These are phyloP conservation scores for Acer saccharum DNA, from an alignment of 345 rosid genomes.

Conservation along the genomic window DNA sequence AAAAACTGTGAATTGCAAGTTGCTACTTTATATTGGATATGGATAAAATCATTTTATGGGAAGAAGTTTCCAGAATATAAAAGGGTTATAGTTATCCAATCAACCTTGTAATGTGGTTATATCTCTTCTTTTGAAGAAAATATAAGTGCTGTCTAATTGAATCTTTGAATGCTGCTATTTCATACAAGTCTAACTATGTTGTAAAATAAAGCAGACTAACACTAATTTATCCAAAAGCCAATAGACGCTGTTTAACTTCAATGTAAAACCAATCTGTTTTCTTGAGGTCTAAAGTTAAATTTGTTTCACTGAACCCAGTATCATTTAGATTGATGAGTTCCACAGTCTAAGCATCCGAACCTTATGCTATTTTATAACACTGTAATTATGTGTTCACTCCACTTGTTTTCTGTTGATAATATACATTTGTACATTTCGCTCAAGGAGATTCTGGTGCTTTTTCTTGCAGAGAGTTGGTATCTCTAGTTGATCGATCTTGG, in stretches of 20 bases:
- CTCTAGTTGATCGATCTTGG: constrained; percentile 86
- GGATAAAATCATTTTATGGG: background rate
- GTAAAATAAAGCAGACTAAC: background rate
- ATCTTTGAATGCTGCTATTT: background rate
- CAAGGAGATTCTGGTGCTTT: constrained; percentile 9
- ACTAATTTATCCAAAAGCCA: background rate
- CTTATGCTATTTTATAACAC: background rate
- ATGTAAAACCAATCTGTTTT: background rate
- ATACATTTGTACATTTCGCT: constrained; percentile 6
- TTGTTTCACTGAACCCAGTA: background rate
- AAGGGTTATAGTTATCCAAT: background rate
- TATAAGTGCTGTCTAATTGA: background rate
- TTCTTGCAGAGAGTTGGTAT: constrained; percentile 63
- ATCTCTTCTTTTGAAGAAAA: background rate
- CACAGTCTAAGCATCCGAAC: constrained; percentile 6
- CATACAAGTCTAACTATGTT: constrained; percentile 11
- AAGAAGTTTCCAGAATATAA: background rate
- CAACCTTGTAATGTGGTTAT: background rate
- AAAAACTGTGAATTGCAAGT: background rate
- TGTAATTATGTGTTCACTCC: constrained; percentile 8
- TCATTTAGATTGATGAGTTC: constrained; percentile 11
- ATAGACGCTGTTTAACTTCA: background rate
- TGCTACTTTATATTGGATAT: background rate
- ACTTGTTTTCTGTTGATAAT: background rate
- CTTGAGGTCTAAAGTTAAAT: constrained; percentile 4